Conservation (phyloP, 805 yeast species). For the Pichia thaimueangensis region DNA sequence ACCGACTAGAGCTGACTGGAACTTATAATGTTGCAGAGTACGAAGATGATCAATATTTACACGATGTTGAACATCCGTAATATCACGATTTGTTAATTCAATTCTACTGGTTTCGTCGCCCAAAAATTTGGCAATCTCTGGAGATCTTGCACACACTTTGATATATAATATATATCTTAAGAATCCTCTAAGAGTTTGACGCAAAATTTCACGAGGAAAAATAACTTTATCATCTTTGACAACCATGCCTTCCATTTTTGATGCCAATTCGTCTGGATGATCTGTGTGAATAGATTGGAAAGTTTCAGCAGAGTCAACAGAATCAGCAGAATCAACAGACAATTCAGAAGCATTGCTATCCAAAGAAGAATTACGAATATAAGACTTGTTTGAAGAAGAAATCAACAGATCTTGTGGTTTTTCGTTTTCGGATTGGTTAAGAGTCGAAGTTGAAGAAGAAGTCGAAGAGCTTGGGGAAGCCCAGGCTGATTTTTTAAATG, state of each 20-base stretch:
- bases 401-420: too few relatives aligned
- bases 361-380: background rate
- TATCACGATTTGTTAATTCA: conserved; percentile 37
- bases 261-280: background rate
- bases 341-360: background rate
- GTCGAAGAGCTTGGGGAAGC: background rate
- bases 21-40: conserved; percentile 56
- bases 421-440: too few relatives aligned
- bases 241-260: background rate
- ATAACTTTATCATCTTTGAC: conserved; percentile 14
- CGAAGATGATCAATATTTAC: conserved; percentile 52
- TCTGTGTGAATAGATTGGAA: conserved; percentile 3
- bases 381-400: background rate
- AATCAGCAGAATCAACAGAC: conserved; percentile 3
- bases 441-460: conserved; percentile 8
- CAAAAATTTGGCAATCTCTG: conserved; percentile 49
- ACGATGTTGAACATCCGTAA: conserved; percentile 52
- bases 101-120: conserved; percentile 28
- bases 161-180: conserved; percentile 46
- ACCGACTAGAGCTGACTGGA: conserved; percentile 50
- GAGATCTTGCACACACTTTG: conserved; percentile 49
- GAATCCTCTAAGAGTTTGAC: conserved; percentile 75
- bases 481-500: conserved; percentile 7
- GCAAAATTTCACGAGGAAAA: conserved; percentile 65
- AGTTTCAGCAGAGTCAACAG: conserved; percentile 3